Percentiles rank a stretch among this genome's conserved stretches.
phyloP scores from a whole-genome alignment of 345 rosid species.

The Laguncularia racemosa region DNA sequence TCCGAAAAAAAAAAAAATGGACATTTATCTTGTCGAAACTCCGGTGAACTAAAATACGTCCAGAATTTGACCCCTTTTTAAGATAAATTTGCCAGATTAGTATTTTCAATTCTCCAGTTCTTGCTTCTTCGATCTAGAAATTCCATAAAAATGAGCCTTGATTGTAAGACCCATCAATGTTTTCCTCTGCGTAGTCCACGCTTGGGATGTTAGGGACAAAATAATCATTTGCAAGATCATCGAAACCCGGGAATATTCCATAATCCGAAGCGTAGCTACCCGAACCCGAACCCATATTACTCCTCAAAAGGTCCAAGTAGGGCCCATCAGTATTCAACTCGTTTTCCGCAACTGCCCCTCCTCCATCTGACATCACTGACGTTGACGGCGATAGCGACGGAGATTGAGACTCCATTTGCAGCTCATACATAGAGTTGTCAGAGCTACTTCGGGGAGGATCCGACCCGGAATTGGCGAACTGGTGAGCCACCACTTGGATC shows the following conservation, averaged over 20 bases:
- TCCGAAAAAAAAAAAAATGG: too few relatives aligned
- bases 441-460: slow-evolving; percentile 6
- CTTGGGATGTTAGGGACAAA: slow-evolving; percentile 16
- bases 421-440: slow-evolving; percentile 14
- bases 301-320: slow-evolving; percentile 19
- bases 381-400: slow-evolving; percentile 32
- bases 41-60: slow-evolving; percentile 16
- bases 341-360: slow-evolving; percentile 4
- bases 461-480: slow-evolving; percentile 41
- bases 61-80: slow-evolving; percentile 7
- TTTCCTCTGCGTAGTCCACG: slow-evolving; percentile 28
- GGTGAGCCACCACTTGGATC: slow-evolving; percentile 56
- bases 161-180: slow-evolving; percentile 16
- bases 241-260: slow-evolving; percentile 46
- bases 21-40: neutral
- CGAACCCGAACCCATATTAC: slow-evolving; percentile 19
- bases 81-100: neutral
- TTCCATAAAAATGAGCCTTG: slow-evolving; percentile 58
- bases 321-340: slow-evolving; percentile 6
- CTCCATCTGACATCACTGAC: slow-evolving; percentile 21
- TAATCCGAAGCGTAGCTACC: slow-evolving; percentile 28
- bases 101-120: neutral
- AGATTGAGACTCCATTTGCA: slow-evolving; percentile 37
- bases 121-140: slow-evolving; percentile 18
- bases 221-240: slow-evolving; percentile 33